A percentile compares a stretch with the other conserved stretches of the same genome.
Conservation (phyloP, 2,329 filamentous ascomycete genomes). For the Aspergillus aculeatus region DNA sequence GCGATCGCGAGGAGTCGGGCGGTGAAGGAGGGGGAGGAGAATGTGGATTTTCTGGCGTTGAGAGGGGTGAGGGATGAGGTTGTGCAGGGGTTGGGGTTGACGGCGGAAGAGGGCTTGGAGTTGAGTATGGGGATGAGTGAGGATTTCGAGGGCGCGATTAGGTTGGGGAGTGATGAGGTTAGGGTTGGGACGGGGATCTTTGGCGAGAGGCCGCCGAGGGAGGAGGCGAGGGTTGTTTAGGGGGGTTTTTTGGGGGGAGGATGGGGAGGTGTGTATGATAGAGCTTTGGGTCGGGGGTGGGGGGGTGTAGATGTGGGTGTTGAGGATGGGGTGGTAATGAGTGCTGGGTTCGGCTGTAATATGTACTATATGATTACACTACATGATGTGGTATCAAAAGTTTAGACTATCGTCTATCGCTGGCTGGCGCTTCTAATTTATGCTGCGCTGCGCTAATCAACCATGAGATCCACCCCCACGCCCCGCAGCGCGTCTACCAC, state of each 20-base stretch:
- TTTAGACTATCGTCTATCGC: background rate
- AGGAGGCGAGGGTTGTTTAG: conserved; percentile 67
- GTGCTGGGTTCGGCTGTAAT: too few relatives aligned
- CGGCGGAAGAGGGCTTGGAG: conserved; percentile 59
- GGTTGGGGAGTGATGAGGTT: conserved; percentile 82
- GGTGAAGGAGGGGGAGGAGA: conserved; percentile 72
- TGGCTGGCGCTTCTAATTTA: background rate
- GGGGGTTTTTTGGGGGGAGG: background rate
- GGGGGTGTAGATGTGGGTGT: background rate
- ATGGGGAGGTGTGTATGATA: background rate
- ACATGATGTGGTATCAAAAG: too few relatives aligned
- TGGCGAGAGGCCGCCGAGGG: conserved; percentile 74
- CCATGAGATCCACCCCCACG: conserved; percentile 75
- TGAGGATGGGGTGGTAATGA: too few relatives aligned
- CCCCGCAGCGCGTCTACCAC: conserved; percentile 73
- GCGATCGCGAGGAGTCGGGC: conserved; percentile 82
- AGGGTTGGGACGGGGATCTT: conserved; percentile 94
- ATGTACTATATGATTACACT: too few relatives aligned
- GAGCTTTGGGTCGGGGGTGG: background rate
- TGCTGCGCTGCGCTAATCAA: conserved; percentile 18
- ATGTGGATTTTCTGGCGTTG: conserved; percentile 80
- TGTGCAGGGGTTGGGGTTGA: conserved; percentile 57
- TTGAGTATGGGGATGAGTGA: conserved; percentile 99
- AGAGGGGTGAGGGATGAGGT: conserved; percentile 70
- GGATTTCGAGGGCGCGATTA: conserved; percentile 88